These are phyloP conservation scores for Lasiodiplodia gonubiensis DNA, from an alignment of 2,329 filamentous ascomycete species.

Conservation along the genomic window DNA sequence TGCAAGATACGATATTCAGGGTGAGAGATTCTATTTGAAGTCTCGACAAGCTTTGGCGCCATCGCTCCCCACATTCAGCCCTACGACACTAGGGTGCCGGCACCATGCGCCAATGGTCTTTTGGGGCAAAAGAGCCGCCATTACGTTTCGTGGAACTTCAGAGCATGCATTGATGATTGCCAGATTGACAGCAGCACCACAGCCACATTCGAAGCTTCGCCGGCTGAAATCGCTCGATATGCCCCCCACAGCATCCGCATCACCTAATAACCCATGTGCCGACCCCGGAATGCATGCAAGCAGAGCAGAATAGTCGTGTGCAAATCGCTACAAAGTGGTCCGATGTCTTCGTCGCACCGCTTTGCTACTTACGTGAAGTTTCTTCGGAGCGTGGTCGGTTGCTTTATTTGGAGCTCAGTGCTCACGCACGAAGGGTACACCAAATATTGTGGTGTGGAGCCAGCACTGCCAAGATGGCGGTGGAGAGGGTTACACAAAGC, in stretches of 20 bases:
- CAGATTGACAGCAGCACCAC: too few species aligned
- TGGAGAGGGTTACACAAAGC: background rate
- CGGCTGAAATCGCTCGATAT: background rate
- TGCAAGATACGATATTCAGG: background rate
- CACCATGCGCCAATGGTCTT: background rate
- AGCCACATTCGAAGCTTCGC: background rate
- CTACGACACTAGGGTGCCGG: background rate
- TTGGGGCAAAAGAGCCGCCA: background rate
- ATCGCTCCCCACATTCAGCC: constrained; percentile 9
- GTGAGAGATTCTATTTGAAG: background rate
- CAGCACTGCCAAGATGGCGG: background rate
- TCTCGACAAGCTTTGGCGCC: constrained; percentile 18
- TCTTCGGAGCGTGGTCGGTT: background rate
- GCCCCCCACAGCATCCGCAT: background rate
- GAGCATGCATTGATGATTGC: too few species aligned
- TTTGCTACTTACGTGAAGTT: background rate
- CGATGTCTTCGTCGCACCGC: background rate
- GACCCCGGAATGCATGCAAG: background rate
- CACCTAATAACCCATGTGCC: background rate
- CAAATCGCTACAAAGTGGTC: background rate
- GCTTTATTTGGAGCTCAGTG: background rate
- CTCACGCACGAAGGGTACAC: background rate
- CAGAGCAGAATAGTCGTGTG: background rate
- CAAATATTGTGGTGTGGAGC: background rate
- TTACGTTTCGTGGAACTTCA: too few species aligned